Conservation (phyloP, 139 green algal genomes). For the Klebsormidium nitens region DNA sequence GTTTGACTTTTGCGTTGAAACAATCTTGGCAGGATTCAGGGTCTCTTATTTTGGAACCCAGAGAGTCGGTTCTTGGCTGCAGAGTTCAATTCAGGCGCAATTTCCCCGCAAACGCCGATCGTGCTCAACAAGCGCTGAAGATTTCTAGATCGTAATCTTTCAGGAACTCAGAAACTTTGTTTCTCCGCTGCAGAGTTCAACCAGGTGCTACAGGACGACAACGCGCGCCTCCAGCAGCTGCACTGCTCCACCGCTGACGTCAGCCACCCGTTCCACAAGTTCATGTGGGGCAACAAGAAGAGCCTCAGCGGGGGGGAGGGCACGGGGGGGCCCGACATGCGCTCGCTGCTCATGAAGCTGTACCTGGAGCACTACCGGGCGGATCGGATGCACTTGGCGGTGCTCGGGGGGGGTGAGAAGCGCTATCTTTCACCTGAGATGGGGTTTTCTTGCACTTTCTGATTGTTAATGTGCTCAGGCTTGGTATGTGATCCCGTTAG, state of each 20-base stretch:
- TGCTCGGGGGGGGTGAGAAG: conserved; percentile 64
- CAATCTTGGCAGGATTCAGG: no score
- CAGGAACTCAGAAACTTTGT: background rate
- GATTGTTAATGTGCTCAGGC: no score
- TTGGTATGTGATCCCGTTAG: no score
- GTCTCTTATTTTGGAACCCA: no score
- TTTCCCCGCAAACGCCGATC: no score
- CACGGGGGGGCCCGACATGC: conserved; percentile 56
- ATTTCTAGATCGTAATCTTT: no score
- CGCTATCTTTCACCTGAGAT: no score
- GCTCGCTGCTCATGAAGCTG: conserved; percentile 68
- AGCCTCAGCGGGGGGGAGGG: conserved; percentile 63
- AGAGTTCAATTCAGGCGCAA: no score
- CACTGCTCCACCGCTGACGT: conserved; percentile 66
- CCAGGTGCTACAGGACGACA: conserved; percentile 74
- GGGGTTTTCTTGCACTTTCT: no score
- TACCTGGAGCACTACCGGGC: conserved; percentile 83
- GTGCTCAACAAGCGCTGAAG: no score
- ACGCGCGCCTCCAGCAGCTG: conserved; percentile 71
- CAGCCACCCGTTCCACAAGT: conserved; percentile 76
- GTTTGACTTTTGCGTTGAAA: no score
- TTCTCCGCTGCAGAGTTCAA: conserved; percentile 42
- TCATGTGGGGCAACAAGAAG: conserved; percentile 84
- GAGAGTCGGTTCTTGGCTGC: no score
- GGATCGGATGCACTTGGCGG: conserved; percentile 83